phyloP scores from a whole-genome alignment of 75 land plant genomes.

The Chamaecyparis obtusa region DNA sequence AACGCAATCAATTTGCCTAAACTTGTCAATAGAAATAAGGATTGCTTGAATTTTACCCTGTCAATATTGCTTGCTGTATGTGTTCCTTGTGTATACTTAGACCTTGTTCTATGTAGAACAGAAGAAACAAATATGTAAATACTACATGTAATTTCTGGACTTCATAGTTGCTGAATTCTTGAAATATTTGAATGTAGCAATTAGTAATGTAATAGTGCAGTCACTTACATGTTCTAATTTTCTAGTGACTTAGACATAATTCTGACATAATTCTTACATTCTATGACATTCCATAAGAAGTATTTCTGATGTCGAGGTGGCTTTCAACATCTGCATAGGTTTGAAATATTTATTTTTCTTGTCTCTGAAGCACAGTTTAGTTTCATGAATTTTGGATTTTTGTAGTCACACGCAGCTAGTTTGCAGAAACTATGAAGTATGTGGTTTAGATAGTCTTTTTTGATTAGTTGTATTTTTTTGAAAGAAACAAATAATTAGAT shows the following conservation, averaged over 20 bases:
- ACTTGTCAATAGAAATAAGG: neutral
- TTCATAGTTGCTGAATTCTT: no score
- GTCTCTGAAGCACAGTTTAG: neutral
- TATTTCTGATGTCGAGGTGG: neutral
- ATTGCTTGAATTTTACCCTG: neutral
- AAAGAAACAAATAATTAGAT: neutral
- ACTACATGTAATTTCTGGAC: no score
- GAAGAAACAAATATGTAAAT: no score
- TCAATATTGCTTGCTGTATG: neutral
- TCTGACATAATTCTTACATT: no score
- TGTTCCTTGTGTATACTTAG: neutral
- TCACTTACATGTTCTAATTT: neutral
- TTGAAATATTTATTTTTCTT: neutral
- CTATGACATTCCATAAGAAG: no score
- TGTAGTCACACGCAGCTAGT: neutral
- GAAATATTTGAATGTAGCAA: neutral
- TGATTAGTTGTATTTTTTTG: neutral
- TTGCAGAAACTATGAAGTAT: neutral
- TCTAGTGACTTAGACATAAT: neutral
- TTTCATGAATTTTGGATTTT: neutral
- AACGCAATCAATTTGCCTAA: neutral
- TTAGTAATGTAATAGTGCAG: neutral
- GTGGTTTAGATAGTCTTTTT: neutral
- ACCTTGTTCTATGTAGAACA: neutral
- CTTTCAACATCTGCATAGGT: neutral